Conservation (phyloP, 2,329 filamentous ascomycete species). For the Colletotrichum sp. region DNA sequence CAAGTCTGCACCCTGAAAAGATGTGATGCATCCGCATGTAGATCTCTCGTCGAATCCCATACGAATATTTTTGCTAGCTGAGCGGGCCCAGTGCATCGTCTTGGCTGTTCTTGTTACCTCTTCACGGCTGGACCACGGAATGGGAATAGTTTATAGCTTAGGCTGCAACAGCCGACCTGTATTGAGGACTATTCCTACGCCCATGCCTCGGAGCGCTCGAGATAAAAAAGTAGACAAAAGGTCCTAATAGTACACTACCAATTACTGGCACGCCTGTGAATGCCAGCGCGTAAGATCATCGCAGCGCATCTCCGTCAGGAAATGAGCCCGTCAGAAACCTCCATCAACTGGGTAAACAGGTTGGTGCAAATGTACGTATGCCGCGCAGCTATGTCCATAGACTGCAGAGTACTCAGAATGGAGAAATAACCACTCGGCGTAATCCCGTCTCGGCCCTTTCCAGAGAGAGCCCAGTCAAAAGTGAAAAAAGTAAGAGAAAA, state of each 20-base stretch:
- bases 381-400: constrained; percentile 21
- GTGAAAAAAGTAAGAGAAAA: not conserved
- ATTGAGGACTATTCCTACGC: constrained; percentile 18
- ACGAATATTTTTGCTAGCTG: not conserved
- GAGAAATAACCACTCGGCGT: constrained; percentile 8
- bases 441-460: constrained; percentile 17
- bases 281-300: not conserved
- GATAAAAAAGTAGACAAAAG: constrained; percentile 18
- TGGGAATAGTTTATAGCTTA: not conserved
- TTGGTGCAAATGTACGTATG: constrained; percentile 22
- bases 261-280: constrained; percentile 20
- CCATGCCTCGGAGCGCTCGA: constrained; percentile 11
- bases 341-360: not conserved
- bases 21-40: not conserved
- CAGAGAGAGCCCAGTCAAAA: constrained; percentile 16
- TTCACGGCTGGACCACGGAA: not conserved
- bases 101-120: not conserved
- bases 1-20: not conserved
- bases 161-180: constrained; percentile 12
- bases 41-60: not conserved
- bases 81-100: not conserved
- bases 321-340: not conserved
- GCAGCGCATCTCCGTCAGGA: not conserved
- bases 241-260: constrained; percentile 22
- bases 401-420: constrained; percentile 11